Evolutionary conservation across 108 stramenopile species (phyloP), one percentile per base, ranked within the genome.

Genomic region (Skeletonema tropicum): DNA sequence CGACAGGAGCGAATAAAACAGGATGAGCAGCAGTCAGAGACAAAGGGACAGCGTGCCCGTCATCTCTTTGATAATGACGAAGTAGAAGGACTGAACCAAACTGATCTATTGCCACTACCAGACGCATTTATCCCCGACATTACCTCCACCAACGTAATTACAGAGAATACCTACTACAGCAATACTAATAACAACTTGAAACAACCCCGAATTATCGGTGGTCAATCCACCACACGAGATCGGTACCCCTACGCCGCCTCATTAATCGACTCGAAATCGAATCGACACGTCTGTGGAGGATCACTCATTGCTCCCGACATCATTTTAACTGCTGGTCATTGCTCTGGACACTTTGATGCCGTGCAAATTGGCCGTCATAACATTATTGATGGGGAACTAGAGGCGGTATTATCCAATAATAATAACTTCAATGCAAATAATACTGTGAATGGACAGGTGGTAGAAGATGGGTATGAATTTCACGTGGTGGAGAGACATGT

Each of bases 401-500:
- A 55, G 8, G 52, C 52, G 19, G 52, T 10, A 23, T 23, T 55
- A 8, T 10, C 10, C 5, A 55, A 55, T 55, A 23, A 55, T 55
- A 7, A 2, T 6, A 7, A 2, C 0, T 19, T 17, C 19, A 49
- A 12, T 23, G 0, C 52, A 25, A 55, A 39, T 39, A 10, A 1
- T 39, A 10, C 10, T 19, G 6, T 19, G 35, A 35, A 35, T 35
- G 33, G 33, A 35, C 38, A 33, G 32, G 55, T 29, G 38, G n/a
- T 23, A 38, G 17, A n/a, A 33, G 68, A 49, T 17, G 31, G 33
- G 33, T 79, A 68, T 60, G 78, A 79, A 45, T 67, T 45, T 29
- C 55, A 73, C 21, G 30, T 79, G 48, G 78, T 79, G 38, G 72
- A 73, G 38, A 48, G 33, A 17, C 78, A 79, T 60, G 38, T 60